Base-by-base conservation (phyloP, 805 yeast species). In the Hanseniaspora occidentalis region DNA sequence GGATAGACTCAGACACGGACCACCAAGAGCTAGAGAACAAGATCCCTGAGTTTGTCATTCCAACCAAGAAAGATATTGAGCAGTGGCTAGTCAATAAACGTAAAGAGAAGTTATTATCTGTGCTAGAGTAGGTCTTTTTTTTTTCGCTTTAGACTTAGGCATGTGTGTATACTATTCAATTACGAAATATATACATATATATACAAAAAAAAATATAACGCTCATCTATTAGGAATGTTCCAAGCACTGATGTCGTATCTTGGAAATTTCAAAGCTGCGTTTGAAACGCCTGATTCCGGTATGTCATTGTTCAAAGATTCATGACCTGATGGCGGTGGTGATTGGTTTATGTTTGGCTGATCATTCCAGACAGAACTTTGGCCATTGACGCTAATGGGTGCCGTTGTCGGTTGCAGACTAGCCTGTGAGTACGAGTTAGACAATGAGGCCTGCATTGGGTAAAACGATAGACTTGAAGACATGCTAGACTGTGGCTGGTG, bases 81-180 rank as follows among this genome's bases (percentile, higher is more conserved):
- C 39, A 47, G 13, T 64, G 71, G 63, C 46, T 77, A 14, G 71
- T 77, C 17, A 64, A 66, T 13, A 55, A 55, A 43, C 64, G 67
- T 45, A 70, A 66, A 45, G 49, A 61, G 39, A 67, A 69, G 44
- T 53, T 77, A 16, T 50, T 70, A 22, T 50, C 51, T 8, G 60
- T 29, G 8, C 16, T 29, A 29, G 33, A 25, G 29, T 25, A 25
- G n/a, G n/a, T 13, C 14, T 25, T 4, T 7, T 13, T 7, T 5
- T 25, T 14, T 4, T 4, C n/a, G 4, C n/a, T 13, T 25, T 13
- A 25, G n/a, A 14, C n/a, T 14, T 25, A 25, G 11, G 29, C n/a
- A 25, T 25, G n/a, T 25, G 29, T 25, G 4, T 13, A 25, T 25
- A 14, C 29, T 23, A 7, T 23, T 23, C 10, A 7, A 7, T 10